Base-by-base conservation (phyloP, 2,329 filamentous ascomycete genomes). In the Pestalotiopsis sp. region DNA sequence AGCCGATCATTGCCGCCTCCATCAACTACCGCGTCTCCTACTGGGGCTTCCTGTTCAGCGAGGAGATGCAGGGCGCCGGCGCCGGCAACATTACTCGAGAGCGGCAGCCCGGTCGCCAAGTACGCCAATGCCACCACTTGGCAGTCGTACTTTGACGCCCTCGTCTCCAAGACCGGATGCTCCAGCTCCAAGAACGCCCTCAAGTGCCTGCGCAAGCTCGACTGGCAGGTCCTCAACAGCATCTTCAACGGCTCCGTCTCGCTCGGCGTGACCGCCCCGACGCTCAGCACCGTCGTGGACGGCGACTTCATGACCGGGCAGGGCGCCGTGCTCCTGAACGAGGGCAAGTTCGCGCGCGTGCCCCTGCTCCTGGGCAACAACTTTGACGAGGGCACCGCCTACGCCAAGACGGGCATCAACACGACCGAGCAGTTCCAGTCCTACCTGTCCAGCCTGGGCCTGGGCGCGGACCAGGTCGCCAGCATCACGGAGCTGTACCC, bases 381-480 rank as follows among this genome's bases (percentile, higher is more conserved):
- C 64, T 71, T 80, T 66, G 74, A 80, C 66, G 80, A 82, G 73
- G 75, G 80, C 52, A 86, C 85, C 0, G 80, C 81, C 1, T 91
- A 91, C 73, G 85, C 82, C 0, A 82, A 84, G 12, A 76, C 70
- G 5, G 85, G 84, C 17, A 84, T 91, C 70, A 86, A 90, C 74
- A 88, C 84, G 1, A 85, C 82, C 12, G 82, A 79, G 17, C 82
- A 90, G 64, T 87, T 90, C 73, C 77, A 80, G 59, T 74, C 76
- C 23, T 80, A 78, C 64, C 77, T 86, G 39, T 14, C 64, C 64
- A 38, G 12, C 38, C 36, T 62, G 59, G 59, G 39, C 61, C 27
- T 68, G n/a, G 25, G 49, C 31, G 7, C 41, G 20, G 25, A 62
- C n/a, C 59, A 62, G 36, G 36, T 62, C 12, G 13, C 27, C 14